Evolutionary conservation across 352 stramenopile species (phyloP).

Genomic region (Saprolegnia parasitica): DNA sequence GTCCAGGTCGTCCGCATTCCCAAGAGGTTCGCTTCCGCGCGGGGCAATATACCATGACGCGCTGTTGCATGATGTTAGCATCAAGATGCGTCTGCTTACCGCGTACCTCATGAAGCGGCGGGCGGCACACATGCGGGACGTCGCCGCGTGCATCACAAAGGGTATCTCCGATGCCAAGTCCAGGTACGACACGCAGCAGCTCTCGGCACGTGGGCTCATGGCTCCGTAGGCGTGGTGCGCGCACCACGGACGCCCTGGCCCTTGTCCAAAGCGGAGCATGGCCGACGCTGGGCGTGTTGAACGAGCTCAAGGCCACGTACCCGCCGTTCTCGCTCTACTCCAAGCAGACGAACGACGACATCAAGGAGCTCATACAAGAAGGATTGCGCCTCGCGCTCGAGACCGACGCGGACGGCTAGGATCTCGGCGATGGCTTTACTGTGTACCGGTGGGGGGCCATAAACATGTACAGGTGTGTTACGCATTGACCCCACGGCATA

Average conservation of each 20-base stretch:
- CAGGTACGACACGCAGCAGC: conserved; percentile 33
- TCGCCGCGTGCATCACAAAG: conserved; percentile 45
- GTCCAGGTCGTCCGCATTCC: conserved; percentile 63
- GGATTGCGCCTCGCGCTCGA: conserved; percentile 69
- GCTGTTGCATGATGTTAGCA: conserved; percentile 32
- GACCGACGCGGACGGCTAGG: conserved; percentile 39
- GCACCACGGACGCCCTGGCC: conserved; percentile 59
- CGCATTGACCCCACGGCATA: no score
- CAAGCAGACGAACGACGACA: conserved; percentile 33
- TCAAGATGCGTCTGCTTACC: conserved; percentile 53
- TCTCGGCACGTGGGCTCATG: no score
- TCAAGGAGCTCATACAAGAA: conserved; percentile 54
- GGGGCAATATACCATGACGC: neutral
- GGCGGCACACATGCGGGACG: conserved; percentile 41
- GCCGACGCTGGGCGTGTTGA: conserved; percentile 27
- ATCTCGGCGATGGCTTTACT: no score
- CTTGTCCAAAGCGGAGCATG: conserved; percentile 62
- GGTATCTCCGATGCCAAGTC: conserved; percentile 45
- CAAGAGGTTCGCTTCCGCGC: conserved; percentile 37
- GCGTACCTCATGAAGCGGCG: conserved; percentile 43
- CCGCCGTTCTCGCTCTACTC: conserved; percentile 56
- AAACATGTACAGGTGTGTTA: no score
- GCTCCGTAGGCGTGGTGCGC: conserved; percentile 41
- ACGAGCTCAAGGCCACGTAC: conserved; percentile 10
- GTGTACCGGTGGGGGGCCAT: no score